phyloP scores from a whole-genome alignment of 768 basidiomycete species.

The Mycena leptocephala region DNA sequence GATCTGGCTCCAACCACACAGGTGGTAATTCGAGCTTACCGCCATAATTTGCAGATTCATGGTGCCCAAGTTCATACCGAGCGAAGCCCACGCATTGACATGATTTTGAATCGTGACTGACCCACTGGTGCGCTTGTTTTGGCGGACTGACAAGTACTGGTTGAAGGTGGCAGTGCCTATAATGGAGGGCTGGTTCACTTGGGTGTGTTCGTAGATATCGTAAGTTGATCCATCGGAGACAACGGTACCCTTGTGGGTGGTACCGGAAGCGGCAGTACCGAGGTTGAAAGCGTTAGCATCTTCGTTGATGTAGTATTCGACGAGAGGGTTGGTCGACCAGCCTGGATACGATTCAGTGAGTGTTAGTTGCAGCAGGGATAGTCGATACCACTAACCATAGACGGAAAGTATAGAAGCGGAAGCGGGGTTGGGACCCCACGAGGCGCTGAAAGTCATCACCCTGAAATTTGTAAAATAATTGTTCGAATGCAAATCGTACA shows the following conservation, averaged over 20 bases:
- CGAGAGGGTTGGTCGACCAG: no score
- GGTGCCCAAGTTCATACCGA: no score
- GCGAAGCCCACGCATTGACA: no score
- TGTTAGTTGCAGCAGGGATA: neutral
- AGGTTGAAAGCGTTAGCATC: conserved; percentile 29
- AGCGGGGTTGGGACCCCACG: conserved; percentile 24
- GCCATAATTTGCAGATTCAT: no score
- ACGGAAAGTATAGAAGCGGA: conserved; percentile 32
- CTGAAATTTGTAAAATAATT: neutral
- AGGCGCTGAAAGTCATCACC: conserved; percentile 24
- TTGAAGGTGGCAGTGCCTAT: conserved; percentile 30
- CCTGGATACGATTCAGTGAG: neutral
- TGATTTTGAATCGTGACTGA: no score
- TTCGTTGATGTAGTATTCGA: no score
- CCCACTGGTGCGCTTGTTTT: no score
- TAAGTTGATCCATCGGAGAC: no score
- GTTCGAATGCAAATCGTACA: neutral
- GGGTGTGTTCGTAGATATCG: conserved; percentile 26
- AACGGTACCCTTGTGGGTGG: conserved; percentile 21
- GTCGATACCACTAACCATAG: conserved; percentile 9
- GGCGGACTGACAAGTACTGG: no score
- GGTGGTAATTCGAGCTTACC: conserved; percentile 12
- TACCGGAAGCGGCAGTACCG: conserved; percentile 15
- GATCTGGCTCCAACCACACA: neutral
- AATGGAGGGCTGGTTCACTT: conserved; percentile 32